These are phyloP conservation scores for Plantago rigida DNA, from an alignment of 305 asterid species.

Conservation along the genomic window DNA sequence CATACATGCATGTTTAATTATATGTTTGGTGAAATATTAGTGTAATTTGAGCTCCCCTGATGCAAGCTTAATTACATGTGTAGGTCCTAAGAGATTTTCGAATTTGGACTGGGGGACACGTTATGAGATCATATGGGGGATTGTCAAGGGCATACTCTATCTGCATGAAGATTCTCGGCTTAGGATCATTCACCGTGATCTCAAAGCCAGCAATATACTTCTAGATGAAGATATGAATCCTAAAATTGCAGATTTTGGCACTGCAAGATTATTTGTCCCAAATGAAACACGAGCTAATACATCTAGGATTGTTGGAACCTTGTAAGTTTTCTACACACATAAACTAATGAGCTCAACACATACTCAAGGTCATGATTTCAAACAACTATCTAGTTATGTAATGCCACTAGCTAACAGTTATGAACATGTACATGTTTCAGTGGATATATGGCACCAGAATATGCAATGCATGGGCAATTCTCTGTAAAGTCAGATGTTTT, in stretches of 20 bases:
- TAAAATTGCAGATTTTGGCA: constrained; percentile 44
- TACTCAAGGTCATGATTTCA: background rate
- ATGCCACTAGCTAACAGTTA: no score
- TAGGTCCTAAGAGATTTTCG: constrained; percentile 1
- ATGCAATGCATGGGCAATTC: constrained; percentile 31
- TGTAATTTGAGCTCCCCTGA: background rate
- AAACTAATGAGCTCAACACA: background rate
- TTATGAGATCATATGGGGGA: constrained; percentile 35
- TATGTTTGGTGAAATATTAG: background rate
- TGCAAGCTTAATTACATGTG: background rate
- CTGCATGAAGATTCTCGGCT: constrained; percentile 44
- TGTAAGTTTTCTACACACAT: constrained; percentile 26
- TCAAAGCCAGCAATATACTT: constrained; percentile 39
- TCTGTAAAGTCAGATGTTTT: constrained; percentile 37
- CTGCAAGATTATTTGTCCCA: constrained; percentile 33
- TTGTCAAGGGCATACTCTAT: constrained; percentile 39
- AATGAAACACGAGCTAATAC: constrained; percentile 35
- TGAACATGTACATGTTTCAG: constrained; percentile 17
- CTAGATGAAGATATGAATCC: constrained; percentile 38
- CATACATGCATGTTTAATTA: background rate
- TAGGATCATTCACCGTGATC: constrained; percentile 37
- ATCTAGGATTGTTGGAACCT: constrained; percentile 34
- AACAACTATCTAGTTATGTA: background rate
- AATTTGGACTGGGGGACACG: constrained; percentile 37
- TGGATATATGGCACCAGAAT: constrained; percentile 47